These are phyloP conservation scores for Laburnicola sp. DNA, from an alignment of 2,329 filamentous ascomycete genomes.

Conservation along the genomic window DNA sequence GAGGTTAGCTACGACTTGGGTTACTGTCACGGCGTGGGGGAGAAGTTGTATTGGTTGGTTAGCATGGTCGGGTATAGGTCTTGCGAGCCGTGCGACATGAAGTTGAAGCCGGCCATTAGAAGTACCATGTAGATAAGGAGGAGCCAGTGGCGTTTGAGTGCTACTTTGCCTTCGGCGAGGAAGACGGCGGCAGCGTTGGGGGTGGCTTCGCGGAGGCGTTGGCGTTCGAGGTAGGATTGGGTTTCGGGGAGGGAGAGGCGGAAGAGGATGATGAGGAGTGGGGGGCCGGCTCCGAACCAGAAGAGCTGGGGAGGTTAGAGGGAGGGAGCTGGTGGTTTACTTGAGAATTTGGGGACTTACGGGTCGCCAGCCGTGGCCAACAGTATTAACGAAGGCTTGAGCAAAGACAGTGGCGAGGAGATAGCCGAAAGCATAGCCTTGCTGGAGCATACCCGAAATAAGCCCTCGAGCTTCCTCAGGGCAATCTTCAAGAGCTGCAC, in stretches of 20 bases:
- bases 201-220: background rate
- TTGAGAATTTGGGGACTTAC: constrained; percentile 15
- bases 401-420: constrained; percentile 43
- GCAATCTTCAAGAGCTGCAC: constrained; percentile 44
- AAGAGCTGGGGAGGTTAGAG: constrained; percentile 23
- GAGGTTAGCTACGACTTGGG: constrained; percentile 34
- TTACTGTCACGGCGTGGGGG: constrained; percentile 47
- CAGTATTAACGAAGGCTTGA: constrained; percentile 41
- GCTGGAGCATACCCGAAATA: constrained; percentile 42
- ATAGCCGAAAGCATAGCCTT: constrained; percentile 42
- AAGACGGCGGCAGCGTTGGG: constrained; percentile 18
- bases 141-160: constrained; percentile 39
- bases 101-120: constrained; percentile 44
- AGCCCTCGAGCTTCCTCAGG: constrained; percentile 46
- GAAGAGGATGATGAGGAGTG: constrained; percentile 38
- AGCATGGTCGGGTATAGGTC: constrained; percentile 50
- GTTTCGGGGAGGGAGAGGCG: constrained; percentile 28
- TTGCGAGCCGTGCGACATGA: constrained; percentile 41
- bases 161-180: constrained; percentile 19
- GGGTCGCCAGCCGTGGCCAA: constrained; percentile 66
- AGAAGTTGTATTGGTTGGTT: constrained; percentile 40
- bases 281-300: constrained; percentile 45
- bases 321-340: background rate
- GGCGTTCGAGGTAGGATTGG: constrained; percentile 23
- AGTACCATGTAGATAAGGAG: constrained; percentile 44